Evolutionary conservation across 495 filamentous ascomycete genomes (phyloP), one percentile per base, ranked within the genome.

Genomic region (Trichoderma erinaceum): DNA sequence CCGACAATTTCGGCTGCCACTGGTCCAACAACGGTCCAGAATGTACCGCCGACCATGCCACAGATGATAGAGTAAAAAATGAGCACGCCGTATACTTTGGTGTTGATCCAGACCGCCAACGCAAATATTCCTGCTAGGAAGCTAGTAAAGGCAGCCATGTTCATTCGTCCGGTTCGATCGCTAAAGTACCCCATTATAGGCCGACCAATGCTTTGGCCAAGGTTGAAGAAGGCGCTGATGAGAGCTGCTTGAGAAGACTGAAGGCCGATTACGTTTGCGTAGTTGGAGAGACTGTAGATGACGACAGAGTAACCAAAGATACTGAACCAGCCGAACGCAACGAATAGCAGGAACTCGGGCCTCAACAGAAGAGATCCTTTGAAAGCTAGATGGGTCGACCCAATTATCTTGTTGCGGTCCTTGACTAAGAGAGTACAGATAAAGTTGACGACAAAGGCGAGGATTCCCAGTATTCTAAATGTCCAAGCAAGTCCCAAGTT

Each of bases 1-100:
- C 89, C 90, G 27, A 93, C 86, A n/a, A 93, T 86, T 72, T 95
- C 91, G 0, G 88, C 87, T 25, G 86, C 79, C 8, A 95, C 86
- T 1, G 91, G 91, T 3, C 80, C 86, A n/a, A 89, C 79, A 1
- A 86, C 87, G 16, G 85, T 85, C 89, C 89, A 92, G 73, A 89
- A 92, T 0, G 87, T 89, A 29, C 90, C 90, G 15, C 86, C 81
- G 4, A 91, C 86, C 12, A 80, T 82, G 10, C 90, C 90, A 3
- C 48, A 67, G 11, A 90, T 73, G 4, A 92, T 68, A 5, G 88
- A 85, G 70, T 89, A 92, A 74, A 91, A 86, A 43, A 88, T 84
- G 43, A 91, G 78, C 0, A 87, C 81, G 13, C 85, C 88, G 74
- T 88, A 88, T 67, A 76, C 85, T 69, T 85, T 83, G 4, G 88